phyloP scores from a whole-genome alignment of 805 yeast species.

The Wickerhamomyces queroliae region DNA sequence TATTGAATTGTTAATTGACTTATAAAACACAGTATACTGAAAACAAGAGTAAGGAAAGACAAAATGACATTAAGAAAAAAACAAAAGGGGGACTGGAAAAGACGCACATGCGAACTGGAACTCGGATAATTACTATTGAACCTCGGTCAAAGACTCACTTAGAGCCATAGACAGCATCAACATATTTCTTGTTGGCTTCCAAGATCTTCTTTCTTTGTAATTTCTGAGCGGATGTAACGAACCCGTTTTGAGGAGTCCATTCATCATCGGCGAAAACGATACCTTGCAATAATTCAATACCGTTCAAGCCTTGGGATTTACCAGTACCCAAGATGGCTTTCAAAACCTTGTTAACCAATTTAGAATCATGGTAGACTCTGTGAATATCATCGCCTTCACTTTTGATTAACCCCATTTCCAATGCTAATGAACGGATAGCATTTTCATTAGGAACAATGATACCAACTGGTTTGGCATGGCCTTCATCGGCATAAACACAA shows the following conservation, averaged over 20 bases:
- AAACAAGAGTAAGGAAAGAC: too few species aligned
- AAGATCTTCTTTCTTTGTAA: slow-evolving; percentile 89
- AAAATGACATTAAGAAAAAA: too few species aligned
- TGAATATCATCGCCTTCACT: slow-evolving; percentile 40
- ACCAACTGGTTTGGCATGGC: slow-evolving; percentile 87
- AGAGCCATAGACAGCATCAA: slow-evolving; percentile 53
- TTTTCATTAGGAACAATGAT: slow-evolving; percentile 78
- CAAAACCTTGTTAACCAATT: slow-evolving; percentile 47
- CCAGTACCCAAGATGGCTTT: slow-evolving; percentile 69
- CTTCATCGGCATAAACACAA: slow-evolving; percentile 89
- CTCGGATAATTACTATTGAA: too few species aligned
- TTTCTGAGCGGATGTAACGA: slow-evolving; percentile 92
- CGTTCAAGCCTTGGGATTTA: slow-evolving; percentile 69
- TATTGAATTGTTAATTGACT: too few species aligned
- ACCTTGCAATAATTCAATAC: slow-evolving; percentile 82
- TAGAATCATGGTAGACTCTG: slow-evolving; percentile 45
- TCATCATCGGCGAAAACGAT: slow-evolving; percentile 78
- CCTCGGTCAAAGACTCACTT: too few species aligned
- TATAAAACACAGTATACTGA: too few species aligned
- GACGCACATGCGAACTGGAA: too few species aligned
- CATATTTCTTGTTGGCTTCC: slow-evolving; percentile 56
- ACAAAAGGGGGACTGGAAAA: too few species aligned
- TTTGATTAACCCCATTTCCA: slow-evolving; percentile 46
- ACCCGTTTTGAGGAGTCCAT: slow-evolving; percentile 98
- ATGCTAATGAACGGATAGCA: slow-evolving; percentile 55